A percentile compares a stretch with the other conserved stretches of the same genome.
Evolutionary conservation across 208 protist species (phyloP).

Genomic region (Crithidia fasciculata): DNA sequence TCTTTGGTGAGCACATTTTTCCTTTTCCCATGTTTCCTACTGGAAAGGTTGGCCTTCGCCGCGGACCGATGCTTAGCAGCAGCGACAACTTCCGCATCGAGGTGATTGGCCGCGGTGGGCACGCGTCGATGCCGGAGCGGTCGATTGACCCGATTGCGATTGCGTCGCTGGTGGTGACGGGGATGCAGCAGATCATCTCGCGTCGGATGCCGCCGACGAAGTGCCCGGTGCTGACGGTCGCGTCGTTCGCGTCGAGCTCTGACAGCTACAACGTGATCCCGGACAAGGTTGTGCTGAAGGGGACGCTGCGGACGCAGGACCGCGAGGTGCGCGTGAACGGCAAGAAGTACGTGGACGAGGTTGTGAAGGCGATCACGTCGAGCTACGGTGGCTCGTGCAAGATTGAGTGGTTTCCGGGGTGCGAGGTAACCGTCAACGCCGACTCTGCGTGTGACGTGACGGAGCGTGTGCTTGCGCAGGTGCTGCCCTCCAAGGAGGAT

Average conservation of each 20-base stretch:
- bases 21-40: constrained; percentile 19
- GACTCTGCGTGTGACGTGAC: constrained; percentile 39
- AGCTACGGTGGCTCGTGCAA: constrained; percentile 37
- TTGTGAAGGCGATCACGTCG: constrained; percentile 32
- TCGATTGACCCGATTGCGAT: constrained; percentile 59
- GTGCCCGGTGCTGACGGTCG: constrained; percentile 57
- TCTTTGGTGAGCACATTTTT: constrained; percentile 53
- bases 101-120: constrained; percentile 52
- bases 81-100: constrained; percentile 42
- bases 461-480: constrained; percentile 35
- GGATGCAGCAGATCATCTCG: constrained; percentile 61
- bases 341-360: constrained; percentile 33
- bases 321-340: constrained; percentile 35
- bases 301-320: constrained; percentile 53
- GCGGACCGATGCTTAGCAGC: constrained; percentile 34
- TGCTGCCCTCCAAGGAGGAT: constrained; percentile 29
- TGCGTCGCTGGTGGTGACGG: constrained; percentile 38
- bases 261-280: constrained; percentile 72
- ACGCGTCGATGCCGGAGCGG: constrained; percentile 64
- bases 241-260: constrained; percentile 39
- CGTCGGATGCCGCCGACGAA: constrained; percentile 42
- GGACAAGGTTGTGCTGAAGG: constrained; percentile 46
- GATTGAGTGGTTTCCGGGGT: constrained; percentile 36
- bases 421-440: constrained; percentile 56
- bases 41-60: constrained; percentile 16